These are phyloP conservation scores for Jaapia argillacea DNA, from an alignment of 768 basidiomycete species.

Conservation along the genomic window DNA sequence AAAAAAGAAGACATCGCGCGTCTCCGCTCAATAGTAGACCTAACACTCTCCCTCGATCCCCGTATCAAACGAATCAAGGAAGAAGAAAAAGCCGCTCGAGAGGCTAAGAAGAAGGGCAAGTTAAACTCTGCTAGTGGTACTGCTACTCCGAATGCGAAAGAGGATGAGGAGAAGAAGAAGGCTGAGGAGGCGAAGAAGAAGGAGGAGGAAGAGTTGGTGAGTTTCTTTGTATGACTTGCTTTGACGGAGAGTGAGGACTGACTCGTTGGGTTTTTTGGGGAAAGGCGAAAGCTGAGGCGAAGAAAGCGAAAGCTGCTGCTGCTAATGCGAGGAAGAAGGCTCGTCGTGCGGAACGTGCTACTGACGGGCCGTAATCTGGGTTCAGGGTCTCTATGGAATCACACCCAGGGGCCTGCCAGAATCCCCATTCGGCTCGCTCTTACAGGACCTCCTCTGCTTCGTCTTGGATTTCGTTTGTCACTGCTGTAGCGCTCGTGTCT, in stretches of 20 bases:
- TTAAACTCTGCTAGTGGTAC: constrained; percentile 30
- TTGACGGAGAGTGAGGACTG: neutral
- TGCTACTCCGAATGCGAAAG: constrained; percentile 29
- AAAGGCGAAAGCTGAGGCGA: constrained; percentile 57
- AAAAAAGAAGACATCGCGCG: constrained; percentile 98
- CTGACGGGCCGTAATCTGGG: no score
- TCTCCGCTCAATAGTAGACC: constrained; percentile 78
- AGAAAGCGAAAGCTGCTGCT: constrained; percentile 77
- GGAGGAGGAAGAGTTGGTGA: constrained; percentile 75
- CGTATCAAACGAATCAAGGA: constrained; percentile 96
- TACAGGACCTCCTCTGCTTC: no score
- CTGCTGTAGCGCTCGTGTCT: no score
- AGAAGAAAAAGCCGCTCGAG: constrained; percentile 89
- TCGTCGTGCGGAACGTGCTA: constrained; percentile 52
- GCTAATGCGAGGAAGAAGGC: constrained; percentile 92
- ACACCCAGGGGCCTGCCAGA: no score
- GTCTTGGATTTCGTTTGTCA: no score
- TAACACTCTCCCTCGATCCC: constrained; percentile 75
- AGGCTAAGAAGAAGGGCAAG: constrained; percentile 75
- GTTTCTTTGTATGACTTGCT: constrained; percentile 9
- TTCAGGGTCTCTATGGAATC: no score
- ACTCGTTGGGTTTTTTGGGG: neutral
- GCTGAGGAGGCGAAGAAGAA: constrained; percentile 58
- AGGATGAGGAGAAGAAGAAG: constrained; percentile 49
- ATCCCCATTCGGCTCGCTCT: no score